phyloP scores from a whole-genome alignment of 2,329 filamentous ascomycete species.

The Talaromyces piceae region DNA sequence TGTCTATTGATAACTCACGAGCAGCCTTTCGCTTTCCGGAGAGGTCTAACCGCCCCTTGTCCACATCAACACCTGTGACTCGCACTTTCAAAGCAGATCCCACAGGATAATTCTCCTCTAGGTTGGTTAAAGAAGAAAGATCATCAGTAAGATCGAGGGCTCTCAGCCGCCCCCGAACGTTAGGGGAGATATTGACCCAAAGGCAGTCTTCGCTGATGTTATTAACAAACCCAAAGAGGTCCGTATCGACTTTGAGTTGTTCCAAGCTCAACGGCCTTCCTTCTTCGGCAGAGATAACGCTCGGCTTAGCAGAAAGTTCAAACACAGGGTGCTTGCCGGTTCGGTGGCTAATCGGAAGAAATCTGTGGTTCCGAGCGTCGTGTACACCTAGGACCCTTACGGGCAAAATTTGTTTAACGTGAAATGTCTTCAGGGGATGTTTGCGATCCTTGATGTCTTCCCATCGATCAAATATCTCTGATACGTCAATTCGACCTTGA shows the following conservation, averaged over 20 bases:
- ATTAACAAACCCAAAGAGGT: conserved; percentile 80
- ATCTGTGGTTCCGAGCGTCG: conserved; percentile 82
- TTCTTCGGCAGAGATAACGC: conserved; percentile 45
- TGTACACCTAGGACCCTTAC: conserved; percentile 81
- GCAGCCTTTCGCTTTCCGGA: conserved; percentile 60
- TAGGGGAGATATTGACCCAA: conserved; percentile 87
- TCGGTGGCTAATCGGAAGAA: conserved; percentile 83
- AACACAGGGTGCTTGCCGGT: conserved; percentile 70
- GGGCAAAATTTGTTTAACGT: conserved; percentile 59
- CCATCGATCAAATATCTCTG: conserved; percentile 82
- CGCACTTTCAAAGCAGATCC: conserved; percentile 81
- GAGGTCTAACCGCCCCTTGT: conserved; percentile 72
- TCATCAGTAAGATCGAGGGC: conserved; percentile 83
- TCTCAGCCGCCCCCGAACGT: conserved; percentile 74
- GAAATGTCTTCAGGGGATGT: conserved; percentile 68
- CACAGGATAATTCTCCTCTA: conserved; percentile 74
- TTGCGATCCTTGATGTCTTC: conserved; percentile 79
- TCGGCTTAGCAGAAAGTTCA: conserved; percentile 76
- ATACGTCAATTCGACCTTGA: conserved; percentile 87
- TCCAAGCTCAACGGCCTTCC: conserved; percentile 62
- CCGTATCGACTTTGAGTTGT: conserved; percentile 63
- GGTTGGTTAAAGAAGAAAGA: conserved; percentile 65
- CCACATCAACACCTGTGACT: conserved; percentile 65
- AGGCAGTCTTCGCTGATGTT: conserved; percentile 72
- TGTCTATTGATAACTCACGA: conserved; percentile 59